Evolutionary conservation across 139 green algal genomes (phyloP), one percentile per base, ranked within the genome.

Genomic region (Coelastrella sp.): DNA sequence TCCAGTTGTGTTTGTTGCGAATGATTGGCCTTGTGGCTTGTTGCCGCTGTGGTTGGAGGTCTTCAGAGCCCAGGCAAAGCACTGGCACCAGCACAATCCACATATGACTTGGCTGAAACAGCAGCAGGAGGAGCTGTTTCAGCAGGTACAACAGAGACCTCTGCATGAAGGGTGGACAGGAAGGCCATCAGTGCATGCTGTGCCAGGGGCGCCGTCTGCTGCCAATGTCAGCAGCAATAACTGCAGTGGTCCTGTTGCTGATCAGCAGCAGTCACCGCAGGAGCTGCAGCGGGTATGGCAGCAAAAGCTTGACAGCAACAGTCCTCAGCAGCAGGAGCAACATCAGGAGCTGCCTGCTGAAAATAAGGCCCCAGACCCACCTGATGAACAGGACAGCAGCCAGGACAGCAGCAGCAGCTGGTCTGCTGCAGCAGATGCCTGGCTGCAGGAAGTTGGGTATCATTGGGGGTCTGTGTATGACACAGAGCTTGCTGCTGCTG

Each of bases 21-120:
- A 94, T 53, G 92, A 95, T 66, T 95, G 92, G 92, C 89, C 92
- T 0, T 84, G 86, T 59, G 89, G 80, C 1, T 71, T 92, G 41
- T 77, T 95, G 71, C 89, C 91, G 9, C 41, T 93, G 37, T 95
- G 92, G 92, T 84, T 94, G 37, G 32, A 89, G 15, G 41, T 77
- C 0, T 94, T 91, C 85, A 41, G 43, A 5, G 77, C 89, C 51
- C n/a, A 64, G 45, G 85, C 79, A 57, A 9, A 53, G 64, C 27
- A 76, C 40, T 45, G 27, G 78, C 78, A 84, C 60, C 72, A 80
- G 41, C 17, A 48, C 60, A 62, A 63, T 11, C 37, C n/a, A 27
- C 77, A 82, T 21, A 48, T 74, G 76, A 34, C 72, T 23, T 62
- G 68, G 76, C 76, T 73, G 76, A 23, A 73, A 57, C 63, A 60